phyloP scores from a whole-genome alignment of 441 rosid species.

The Corymbia calophylla region DNA sequence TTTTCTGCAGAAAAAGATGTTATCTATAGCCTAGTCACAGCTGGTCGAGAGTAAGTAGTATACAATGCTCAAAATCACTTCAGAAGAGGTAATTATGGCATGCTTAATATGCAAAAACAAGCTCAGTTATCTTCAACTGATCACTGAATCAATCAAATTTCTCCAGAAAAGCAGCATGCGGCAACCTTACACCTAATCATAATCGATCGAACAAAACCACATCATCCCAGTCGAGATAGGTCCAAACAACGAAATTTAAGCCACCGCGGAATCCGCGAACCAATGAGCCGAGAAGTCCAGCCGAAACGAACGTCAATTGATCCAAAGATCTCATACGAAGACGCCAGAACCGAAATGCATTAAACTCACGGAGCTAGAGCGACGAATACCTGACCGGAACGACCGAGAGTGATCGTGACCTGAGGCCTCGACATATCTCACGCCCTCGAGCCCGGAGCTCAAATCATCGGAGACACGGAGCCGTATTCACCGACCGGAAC shows the following conservation, averaged over 20 bases:
- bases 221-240: background rate
- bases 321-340: background rate
- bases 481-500: background rate
- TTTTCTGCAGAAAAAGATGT: background rate
- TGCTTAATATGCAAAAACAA: background rate
- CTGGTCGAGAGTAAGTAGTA: background rate
- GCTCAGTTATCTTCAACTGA: background rate
- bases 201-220: background rate
- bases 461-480: background rate
- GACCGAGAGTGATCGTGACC: background rate
- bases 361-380: background rate
- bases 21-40: background rate
- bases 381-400: background rate
- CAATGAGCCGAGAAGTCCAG: background rate
- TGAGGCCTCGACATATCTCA: background rate
- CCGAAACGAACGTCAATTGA: background rate
- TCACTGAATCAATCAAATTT: background rate
- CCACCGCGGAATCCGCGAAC: background rate
- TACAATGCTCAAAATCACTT: background rate
- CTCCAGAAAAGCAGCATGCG: background rate
- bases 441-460: background rate
- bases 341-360: background rate
- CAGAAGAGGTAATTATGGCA: background rate
- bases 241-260: background rate
- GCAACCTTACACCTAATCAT: background rate